Conservation (phyloP, 2,329 filamentous ascomycete species). For the Magnaporthales sp. region DNA sequence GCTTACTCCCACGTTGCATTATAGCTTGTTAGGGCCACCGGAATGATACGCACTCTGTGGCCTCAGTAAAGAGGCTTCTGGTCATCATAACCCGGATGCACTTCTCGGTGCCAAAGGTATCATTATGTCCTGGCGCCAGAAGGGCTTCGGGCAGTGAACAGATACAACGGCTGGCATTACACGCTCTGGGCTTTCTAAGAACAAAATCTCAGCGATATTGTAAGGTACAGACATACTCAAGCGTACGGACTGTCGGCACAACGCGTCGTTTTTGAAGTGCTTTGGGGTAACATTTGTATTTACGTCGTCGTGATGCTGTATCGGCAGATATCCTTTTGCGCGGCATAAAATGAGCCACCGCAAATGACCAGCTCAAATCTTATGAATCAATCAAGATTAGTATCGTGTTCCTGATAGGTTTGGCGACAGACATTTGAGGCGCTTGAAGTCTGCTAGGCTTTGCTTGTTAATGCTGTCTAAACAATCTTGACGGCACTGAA, state of each 20-base stretch:
- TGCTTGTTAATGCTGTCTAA: no score
- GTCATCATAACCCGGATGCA: background rate
- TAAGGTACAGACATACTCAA: background rate
- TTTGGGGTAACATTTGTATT: background rate
- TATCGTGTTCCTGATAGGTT: no score
- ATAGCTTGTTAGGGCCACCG: background rate
- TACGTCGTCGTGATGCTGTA: background rate
- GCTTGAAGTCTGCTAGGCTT: no score
- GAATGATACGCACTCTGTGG: background rate
- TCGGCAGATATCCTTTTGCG: background rate
- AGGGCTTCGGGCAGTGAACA: background rate
- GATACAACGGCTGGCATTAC: background rate
- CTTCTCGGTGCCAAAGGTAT: background rate
- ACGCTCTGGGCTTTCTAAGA: background rate
- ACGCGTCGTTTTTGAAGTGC: background rate
- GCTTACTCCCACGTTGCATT: background rate
- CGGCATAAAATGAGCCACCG: background rate
- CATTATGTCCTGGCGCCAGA: background rate
- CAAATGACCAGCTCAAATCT: background rate
- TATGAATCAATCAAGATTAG: no score
- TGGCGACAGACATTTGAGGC: no score
- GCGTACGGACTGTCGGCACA: background rate
- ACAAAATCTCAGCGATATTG: background rate
- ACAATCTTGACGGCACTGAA: no score
- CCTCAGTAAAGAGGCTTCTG: background rate